Percentiles rank a stretch among this genome's conserved stretches.
Conservation (phyloP, 1,284 basidiomycete species). For the Cryptococcus jaspeensis region DNA sequence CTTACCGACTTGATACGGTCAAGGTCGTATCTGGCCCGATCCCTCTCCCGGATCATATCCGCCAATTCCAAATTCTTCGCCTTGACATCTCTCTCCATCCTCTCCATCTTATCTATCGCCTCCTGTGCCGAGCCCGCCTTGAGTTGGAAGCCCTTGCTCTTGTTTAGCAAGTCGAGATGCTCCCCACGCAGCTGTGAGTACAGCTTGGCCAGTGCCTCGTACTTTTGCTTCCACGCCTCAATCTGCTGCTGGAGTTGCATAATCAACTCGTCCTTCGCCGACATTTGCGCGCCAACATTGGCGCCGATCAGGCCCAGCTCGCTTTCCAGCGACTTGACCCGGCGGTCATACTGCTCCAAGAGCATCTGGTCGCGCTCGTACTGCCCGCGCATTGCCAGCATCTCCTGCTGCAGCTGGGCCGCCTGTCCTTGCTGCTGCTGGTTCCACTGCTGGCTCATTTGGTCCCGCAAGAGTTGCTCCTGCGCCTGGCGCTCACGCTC, state of each 20-base stretch:
- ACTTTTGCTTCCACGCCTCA: slow-evolving; percentile 96
- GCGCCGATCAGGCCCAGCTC: slow-evolving; percentile 76
- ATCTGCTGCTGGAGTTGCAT: slow-evolving; percentile 96
- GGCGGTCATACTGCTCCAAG: slow-evolving; percentile 94
- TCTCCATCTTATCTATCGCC: slow-evolving; percentile 98
- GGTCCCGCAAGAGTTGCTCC: slow-evolving; percentile 84
- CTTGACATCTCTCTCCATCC: slow-evolving; percentile 98
- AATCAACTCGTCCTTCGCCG: slow-evolving; percentile 92
- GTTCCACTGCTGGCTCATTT: slow-evolving; percentile 61
- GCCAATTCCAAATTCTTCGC: slow-evolving; percentile 97
- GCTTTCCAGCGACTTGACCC: slow-evolving; percentile 93
- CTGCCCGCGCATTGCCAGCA: slow-evolving; percentile 91
- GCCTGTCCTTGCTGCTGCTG: slow-evolving; percentile 59
- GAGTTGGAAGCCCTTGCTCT: slow-evolving; percentile 96
- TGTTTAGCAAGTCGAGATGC: slow-evolving; percentile 94
- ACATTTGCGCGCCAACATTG: slow-evolving; percentile 84
- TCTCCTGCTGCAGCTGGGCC: slow-evolving; percentile 81
- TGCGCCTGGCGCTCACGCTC: slow-evolving; percentile 85
- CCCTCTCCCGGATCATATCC: slow-evolving; percentile 98
- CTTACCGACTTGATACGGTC: slow-evolving; percentile 81
- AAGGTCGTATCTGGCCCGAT: slow-evolving; percentile 94
- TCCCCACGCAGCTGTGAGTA: slow-evolving; percentile 97
- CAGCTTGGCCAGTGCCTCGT: slow-evolving; percentile 96
- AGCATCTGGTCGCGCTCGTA: slow-evolving; percentile 98
- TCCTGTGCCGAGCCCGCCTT: slow-evolving; percentile 99